Conservation (phyloP, 352 stramenopile species). For the Phytophthora pseudosyringae region DNA sequence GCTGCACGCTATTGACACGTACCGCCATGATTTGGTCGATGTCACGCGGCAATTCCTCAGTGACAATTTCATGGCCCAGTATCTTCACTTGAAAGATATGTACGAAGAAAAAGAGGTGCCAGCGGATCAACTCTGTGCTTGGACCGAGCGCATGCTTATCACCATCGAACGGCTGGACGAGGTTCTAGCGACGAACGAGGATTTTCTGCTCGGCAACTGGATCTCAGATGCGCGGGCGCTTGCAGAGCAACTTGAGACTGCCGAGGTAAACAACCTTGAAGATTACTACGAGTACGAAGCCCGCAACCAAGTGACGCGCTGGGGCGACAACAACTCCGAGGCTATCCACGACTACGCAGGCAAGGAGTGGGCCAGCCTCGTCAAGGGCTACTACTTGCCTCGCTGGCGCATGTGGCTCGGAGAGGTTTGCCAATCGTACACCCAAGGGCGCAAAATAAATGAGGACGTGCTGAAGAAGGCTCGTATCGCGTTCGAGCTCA, state of each 20-base stretch:
- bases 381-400: slow-evolving; percentile 70
- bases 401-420: slow-evolving; percentile 79
- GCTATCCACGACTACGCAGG: slow-evolving; percentile 77
- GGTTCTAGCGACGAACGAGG: slow-evolving; percentile 66
- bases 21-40: slow-evolving; percentile 80
- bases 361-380: slow-evolving; percentile 79
- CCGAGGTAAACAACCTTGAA: slow-evolving; percentile 26
- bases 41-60: slow-evolving; percentile 80
- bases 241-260: slow-evolving; percentile 28
- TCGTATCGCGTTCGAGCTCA: slow-evolving; percentile 71
- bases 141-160: slow-evolving; percentile 53
- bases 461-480: slow-evolving; percentile 49
- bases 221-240: slow-evolving; percentile 65
- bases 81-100: slow-evolving; percentile 59
- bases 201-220: slow-evolving; percentile 80
- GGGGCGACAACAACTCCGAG: slow-evolving; percentile 81
- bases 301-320: slow-evolving; percentile 83
- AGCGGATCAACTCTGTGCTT: slow-evolving; percentile 41
- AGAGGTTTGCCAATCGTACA: slow-evolving; percentile 75
- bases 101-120: slow-evolving; percentile 44
- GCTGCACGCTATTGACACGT: slow-evolving; percentile 57
- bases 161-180: slow-evolving; percentile 66
- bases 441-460: slow-evolving; percentile 61
- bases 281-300: slow-evolving; percentile 84
- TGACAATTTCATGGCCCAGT: slow-evolving; percentile 66